Conservation (phyloP, 1,139 yeast species). For the Blastobotrys serpentis region DNA sequence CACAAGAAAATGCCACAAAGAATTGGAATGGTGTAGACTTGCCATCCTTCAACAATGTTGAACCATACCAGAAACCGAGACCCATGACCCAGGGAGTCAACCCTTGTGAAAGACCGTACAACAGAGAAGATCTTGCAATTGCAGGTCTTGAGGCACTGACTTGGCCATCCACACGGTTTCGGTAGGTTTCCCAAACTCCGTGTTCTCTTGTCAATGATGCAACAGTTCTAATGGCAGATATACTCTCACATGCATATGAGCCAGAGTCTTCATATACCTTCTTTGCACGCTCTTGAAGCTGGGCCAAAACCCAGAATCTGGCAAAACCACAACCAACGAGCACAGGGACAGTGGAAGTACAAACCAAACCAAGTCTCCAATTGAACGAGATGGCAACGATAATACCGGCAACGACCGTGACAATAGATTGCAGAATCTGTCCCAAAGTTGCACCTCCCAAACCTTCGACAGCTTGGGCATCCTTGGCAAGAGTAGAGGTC, state of each 20-base stretch:
- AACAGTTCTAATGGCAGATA: conserved; percentile 40
- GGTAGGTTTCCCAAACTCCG: conserved; percentile 35
- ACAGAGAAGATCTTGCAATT: conserved; percentile 33
- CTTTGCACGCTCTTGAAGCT: conserved; percentile 54
- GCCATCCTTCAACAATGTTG: conserved; percentile 34
- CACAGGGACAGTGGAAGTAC: conserved; percentile 63
- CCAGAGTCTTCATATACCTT: conserved; percentile 42
- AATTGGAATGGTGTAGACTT: conserved; percentile 34
- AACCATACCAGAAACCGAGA: conserved; percentile 43
- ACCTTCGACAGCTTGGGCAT: conserved; percentile 81
- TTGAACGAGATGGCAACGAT: conserved; percentile 63
- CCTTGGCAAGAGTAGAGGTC: conserved; percentile 76
- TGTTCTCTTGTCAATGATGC: conserved; percentile 40
- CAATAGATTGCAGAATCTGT: conserved; percentile 68
- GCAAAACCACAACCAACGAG: conserved; percentile 72
- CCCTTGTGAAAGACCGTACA: conserved; percentile 40
- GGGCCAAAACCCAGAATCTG: conserved; percentile 74
- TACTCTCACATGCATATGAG: conserved; percentile 39
- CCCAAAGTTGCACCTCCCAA: conserved; percentile 86
- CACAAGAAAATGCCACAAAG: conserved; percentile 43
- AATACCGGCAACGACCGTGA: conserved; percentile 72
- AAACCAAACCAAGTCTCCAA: conserved; percentile 62
- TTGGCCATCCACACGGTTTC: conserved; percentile 33
- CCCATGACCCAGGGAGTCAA: conserved; percentile 41
- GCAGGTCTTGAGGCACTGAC: conserved; percentile 33